These are phyloP conservation scores for Pseudogymnoascus sp. DNA, from an alignment of 2,329 filamentous ascomycete genomes.

Conservation along the genomic window DNA sequence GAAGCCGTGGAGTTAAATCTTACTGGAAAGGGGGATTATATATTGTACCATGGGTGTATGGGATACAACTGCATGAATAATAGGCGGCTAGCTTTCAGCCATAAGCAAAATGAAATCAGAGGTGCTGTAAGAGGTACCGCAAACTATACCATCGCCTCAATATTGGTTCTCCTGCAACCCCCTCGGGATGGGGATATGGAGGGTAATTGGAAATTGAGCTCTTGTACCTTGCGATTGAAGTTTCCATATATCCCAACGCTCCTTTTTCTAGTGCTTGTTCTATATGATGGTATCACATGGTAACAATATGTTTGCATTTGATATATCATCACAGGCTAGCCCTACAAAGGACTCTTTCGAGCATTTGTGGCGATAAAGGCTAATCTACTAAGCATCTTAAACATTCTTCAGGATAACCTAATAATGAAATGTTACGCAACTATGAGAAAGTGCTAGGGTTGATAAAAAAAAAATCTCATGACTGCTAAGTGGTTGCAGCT, in stretches of 20 bases:
- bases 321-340: not conserved
- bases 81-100: not conserved
- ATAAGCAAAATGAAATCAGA: not conserved
- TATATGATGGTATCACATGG: not conserved
- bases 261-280: not conserved
- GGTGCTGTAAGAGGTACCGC: not conserved
- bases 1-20: not conserved
- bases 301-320: not conserved
- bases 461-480: not conserved
- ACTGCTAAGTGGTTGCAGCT: too few species aligned
- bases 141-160: not conserved
- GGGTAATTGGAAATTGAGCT: not conserved
- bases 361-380: not conserved
- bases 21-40: not conserved
- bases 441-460: not conserved
- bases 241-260: not conserved
- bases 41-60: not conserved
- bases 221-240: not conserved
- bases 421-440: not conserved
- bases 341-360: not conserved
- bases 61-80: not conserved
- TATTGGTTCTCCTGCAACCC: not conserved
- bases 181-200: not conserved
- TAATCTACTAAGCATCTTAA: not conserved
- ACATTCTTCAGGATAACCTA: not conserved